A percentile compares a stretch with the other conserved stretches of the same genome.
Evolutionary conservation across 164 flowering plant species (phyloP).

Genomic region (Platanus orientalis): DNA sequence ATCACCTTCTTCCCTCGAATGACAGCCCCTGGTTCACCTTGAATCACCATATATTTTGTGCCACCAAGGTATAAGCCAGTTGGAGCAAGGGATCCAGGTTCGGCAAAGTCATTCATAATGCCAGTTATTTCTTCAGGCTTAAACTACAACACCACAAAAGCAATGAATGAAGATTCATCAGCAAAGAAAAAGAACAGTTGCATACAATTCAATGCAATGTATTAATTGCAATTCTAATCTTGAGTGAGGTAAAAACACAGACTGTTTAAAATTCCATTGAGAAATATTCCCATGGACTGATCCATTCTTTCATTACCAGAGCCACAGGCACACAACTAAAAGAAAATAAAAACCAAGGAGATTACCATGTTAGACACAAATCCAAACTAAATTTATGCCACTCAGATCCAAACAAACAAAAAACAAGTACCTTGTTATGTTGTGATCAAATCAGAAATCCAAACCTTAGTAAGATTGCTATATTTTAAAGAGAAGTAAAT

Average conservation of each 20-base stretch:
- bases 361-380: no score
- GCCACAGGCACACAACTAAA: no score
- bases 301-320: no score
- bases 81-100: slow-evolving; percentile 42
- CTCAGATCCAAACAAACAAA: no score
- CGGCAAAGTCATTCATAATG: slow-evolving; percentile 33
- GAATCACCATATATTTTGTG: slow-evolving; percentile 44
- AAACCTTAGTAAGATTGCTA: no score
- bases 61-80: slow-evolving; percentile 39
- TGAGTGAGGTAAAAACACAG: not conserved
- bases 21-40: slow-evolving; percentile 38
- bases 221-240: not conserved
- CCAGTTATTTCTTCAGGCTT: slow-evolving; percentile 37
- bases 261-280: not conserved
- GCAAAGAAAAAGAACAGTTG: not conserved
- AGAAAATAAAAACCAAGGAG: no score
- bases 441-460: no score
- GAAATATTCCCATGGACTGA: not conserved
- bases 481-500: no score
- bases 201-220: no score
- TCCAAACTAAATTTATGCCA: no score
- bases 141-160: slow-evolving; percentile 16
- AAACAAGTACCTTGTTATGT: no score
- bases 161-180: not conserved
- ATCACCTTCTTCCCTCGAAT: slow-evolving; percentile 37